Conservation (phyloP, 2,329 filamentous ascomycete species). For the Pezicula rhizophila region DNA sequence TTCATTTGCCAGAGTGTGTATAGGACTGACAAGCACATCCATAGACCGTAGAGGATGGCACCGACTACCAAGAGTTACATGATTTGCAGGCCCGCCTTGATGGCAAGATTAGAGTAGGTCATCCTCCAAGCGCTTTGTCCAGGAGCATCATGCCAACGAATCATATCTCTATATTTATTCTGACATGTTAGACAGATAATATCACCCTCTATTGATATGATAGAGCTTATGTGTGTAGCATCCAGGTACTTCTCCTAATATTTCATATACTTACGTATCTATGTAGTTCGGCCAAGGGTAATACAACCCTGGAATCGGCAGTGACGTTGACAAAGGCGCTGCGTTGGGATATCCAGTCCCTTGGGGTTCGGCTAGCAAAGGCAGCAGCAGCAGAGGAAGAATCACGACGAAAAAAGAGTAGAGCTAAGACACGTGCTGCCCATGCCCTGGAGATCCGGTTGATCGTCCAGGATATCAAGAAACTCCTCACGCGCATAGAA, state of each 20-base stretch:
- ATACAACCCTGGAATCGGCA: constrained; percentile 77
- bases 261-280: constrained; percentile 12
- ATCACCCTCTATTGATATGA: constrained; percentile 84
- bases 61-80: constrained; percentile 62
- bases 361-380: constrained; percentile 69
- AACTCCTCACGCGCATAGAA: constrained; percentile 72
- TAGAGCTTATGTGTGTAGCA: constrained; percentile 69
- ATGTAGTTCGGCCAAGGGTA: constrained; percentile 60
- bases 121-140: not conserved
- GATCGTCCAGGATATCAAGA: constrained; percentile 71
- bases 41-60: constrained; percentile 63
- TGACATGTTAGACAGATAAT: constrained; percentile 54
- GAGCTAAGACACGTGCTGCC: constrained; percentile 43
- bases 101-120: constrained; percentile 71
- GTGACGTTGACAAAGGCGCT: constrained; percentile 77
- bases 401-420: constrained; percentile 34
- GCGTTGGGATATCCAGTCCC: constrained; percentile 72
- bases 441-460: constrained; percentile 59
- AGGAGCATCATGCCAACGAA: too few species aligned
- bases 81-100: constrained; percentile 68
- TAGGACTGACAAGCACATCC: constrained; percentile 6
- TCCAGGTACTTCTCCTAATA: constrained; percentile 25
- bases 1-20: not conserved
- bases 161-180: not conserved
- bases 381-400: constrained; percentile 60